These are phyloP conservation scores for Podospora anserina DNA, from an alignment of 495 filamentous ascomycete species.

Conservation along the genomic window DNA sequence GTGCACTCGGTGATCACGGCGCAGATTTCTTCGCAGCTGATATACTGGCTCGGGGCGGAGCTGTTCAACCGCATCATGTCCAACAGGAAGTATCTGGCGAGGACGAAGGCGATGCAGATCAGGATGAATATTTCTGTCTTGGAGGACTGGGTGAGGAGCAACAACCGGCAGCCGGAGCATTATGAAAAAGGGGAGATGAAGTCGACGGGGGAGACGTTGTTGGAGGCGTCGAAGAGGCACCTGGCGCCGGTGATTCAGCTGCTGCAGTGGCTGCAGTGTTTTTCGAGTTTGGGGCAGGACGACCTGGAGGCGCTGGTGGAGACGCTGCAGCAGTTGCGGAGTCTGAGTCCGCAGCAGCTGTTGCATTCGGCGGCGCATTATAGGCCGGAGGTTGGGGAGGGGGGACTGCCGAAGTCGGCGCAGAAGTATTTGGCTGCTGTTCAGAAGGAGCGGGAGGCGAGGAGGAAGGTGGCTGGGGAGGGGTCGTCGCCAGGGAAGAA, in stretches of 20 bases:
- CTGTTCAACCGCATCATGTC: slow-evolving; percentile 98
- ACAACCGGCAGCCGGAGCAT: slow-evolving; percentile 93
- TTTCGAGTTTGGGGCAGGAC: slow-evolving; percentile 85
- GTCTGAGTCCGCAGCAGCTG: slow-evolving; percentile 82
- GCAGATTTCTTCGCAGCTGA: slow-evolving; percentile 86
- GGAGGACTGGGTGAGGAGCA: slow-evolving; percentile 92
- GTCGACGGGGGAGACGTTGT: slow-evolving; percentile 79
- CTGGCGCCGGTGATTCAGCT: slow-evolving; percentile 90
- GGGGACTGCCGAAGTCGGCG: slow-evolving; percentile 77
- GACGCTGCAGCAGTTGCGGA: slow-evolving; percentile 82
- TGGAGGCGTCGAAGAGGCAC: slow-evolving; percentile 78
- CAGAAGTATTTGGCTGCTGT: slow-evolving; percentile 80
- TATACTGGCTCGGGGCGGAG: slow-evolving; percentile 96
- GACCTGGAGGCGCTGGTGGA: slow-evolving; percentile 80
- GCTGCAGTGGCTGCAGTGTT: slow-evolving; percentile 96
- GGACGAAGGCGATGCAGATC: slow-evolving; percentile 99
- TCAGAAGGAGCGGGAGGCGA: slow-evolving; percentile 65
- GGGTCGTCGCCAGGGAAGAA: slow-evolving; percentile 32
- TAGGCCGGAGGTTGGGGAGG: slow-evolving; percentile 91
- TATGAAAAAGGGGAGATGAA: slow-evolving; percentile 88
- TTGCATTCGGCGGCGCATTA: slow-evolving; percentile 91
- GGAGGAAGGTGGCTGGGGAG: slow-evolving; percentile 48
- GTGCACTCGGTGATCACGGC: slow-evolving; percentile 95
- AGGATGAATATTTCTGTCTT: slow-evolving; percentile 95
- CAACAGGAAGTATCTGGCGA: slow-evolving; percentile 87